Evolutionary conservation across 306 rosid genomes (phyloP).

Genomic region (Clitoria ternatea): DNA sequence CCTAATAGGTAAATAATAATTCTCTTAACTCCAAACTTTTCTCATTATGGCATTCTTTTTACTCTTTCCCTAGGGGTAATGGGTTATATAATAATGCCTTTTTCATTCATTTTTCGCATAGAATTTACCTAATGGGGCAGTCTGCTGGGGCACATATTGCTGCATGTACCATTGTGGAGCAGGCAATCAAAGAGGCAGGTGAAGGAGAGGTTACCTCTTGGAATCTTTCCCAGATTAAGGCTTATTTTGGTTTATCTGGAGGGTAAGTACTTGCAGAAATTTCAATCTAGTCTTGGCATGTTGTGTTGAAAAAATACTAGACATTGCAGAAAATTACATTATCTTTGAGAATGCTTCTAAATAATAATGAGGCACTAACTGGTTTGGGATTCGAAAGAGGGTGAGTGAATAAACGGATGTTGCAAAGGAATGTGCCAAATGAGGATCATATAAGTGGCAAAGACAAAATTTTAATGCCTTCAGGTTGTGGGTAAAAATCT

Average conservation of each 20-base stretch:
- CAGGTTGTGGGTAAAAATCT: not conserved
- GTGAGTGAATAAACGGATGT: not conserved
- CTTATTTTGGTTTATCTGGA: conserved; percentile 95
- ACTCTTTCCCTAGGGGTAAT: not conserved
- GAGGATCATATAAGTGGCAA: not conserved
- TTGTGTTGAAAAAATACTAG: not conserved
- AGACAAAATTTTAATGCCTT: not conserved
- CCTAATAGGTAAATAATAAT: conserved; percentile 54
- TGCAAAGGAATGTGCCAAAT: not conserved
- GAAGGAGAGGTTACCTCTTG: conserved; percentile 80
- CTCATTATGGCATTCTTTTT: not conserved
- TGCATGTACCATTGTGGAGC: conserved; percentile 75
- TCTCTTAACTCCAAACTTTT: conserved; percentile 3
- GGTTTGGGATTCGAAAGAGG: not conserved
- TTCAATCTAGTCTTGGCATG: not conserved
- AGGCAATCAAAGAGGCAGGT: conserved; percentile 87
- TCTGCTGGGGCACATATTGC: conserved; percentile 99
- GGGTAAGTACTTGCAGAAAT: conserved; percentile 49
- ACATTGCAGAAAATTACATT: not conserved
- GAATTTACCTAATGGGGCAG: conserved; percentile 96
- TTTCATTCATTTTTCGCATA: conserved; percentile 20
- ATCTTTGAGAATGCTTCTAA: not conserved
- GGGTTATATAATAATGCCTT: conserved; percentile 7
- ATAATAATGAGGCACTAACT: not conserved
- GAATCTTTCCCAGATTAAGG: conserved; percentile 82